phyloP scores from a whole-genome alignment of 306 rosid genomes.

The Sindora glabra region DNA sequence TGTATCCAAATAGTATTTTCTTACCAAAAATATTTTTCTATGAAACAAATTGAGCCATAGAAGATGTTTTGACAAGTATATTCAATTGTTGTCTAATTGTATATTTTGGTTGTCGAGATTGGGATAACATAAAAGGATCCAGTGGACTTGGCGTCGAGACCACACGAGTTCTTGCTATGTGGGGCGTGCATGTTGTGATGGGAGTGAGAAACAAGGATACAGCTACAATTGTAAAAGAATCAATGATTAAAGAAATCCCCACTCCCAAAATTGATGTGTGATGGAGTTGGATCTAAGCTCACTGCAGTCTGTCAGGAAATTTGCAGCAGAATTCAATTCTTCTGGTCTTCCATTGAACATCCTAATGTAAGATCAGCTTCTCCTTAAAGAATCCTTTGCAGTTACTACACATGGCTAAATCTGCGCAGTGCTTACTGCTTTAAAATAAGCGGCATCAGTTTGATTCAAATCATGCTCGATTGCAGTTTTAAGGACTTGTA shows the following conservation, averaged over 20 bases:
- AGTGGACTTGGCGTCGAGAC: slow-evolving; percentile 84
- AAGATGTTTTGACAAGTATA: too few species aligned
- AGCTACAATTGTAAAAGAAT: slow-evolving; percentile 37
- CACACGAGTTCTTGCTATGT: slow-evolving; percentile 73
- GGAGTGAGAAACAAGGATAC: slow-evolving; percentile 62
- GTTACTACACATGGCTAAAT: too few species aligned
- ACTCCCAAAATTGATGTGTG: slow-evolving; percentile 59
- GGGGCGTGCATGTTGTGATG: slow-evolving; percentile 80
- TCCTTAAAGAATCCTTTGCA: too few species aligned
- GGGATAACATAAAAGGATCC: slow-evolving; percentile 57
- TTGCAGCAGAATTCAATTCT: slow-evolving; percentile 49
- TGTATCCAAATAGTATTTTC: too few species aligned
- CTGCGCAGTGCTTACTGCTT: too few species aligned
- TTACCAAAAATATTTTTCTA: too few species aligned
- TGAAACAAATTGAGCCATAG: too few species aligned
- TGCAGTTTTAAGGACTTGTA: too few species aligned
- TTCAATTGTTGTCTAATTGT: too few species aligned
- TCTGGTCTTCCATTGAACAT: slow-evolving; percentile 60
- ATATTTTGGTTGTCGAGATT: slow-evolving; percentile 4
- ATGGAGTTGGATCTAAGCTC: slow-evolving; percentile 85
- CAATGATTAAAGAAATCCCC: slow-evolving; percentile 56
- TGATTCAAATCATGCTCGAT: too few species aligned
- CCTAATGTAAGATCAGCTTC: slow-evolving; percentile 52
- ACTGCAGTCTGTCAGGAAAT: slow-evolving; percentile 53
- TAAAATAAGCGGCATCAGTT: too few species aligned